A percentile compares a stretch with the other conserved stretches of the same genome.
These are phyloP conservation scores for Nannochloropsis oceanica DNA, from an alignment of 108 stramenopile genomes.

Conservation along the genomic window DNA sequence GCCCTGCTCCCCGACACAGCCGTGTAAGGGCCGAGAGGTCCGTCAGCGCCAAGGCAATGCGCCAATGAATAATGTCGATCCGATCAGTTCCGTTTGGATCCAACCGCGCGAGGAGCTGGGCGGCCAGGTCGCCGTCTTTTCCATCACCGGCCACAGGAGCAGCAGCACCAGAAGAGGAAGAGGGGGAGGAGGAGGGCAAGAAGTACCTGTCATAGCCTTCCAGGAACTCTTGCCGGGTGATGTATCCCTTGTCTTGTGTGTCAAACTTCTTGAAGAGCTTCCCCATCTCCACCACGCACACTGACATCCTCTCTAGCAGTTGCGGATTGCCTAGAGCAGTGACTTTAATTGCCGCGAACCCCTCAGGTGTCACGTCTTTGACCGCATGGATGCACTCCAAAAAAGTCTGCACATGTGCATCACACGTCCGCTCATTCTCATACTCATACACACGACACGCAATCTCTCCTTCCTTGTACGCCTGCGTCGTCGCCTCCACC, in stretches of 20 bases:
- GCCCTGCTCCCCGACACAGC: slow-evolving; percentile 38
- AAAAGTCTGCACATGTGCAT: slow-evolving; percentile 54
- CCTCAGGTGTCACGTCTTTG: slow-evolving; percentile 45
- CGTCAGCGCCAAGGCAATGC: background rate
- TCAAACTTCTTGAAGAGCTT: slow-evolving; percentile 42
- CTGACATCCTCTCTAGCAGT: slow-evolving; percentile 64
- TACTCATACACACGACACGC: slow-evolving; percentile 44
- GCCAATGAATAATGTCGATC: slow-evolving; percentile 16
- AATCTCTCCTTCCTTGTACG: background rate
- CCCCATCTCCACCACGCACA: slow-evolving; percentile 51
- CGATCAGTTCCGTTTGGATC: background rate
- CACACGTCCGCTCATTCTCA: slow-evolving; percentile 62
- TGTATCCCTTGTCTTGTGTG: slow-evolving; percentile 11
- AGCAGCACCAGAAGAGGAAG: background rate
- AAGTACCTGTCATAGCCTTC: slow-evolving; percentile 10
- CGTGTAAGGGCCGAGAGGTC: background rate
- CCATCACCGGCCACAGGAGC: background rate
- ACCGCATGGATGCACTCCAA: slow-evolving; percentile 62
- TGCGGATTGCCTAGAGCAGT: slow-evolving; percentile 82
- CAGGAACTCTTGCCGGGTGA: slow-evolving; percentile 25
- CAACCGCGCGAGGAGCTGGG: background rate
- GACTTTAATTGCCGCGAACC: slow-evolving; percentile 83
- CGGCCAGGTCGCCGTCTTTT: background rate
- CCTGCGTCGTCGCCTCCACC: background rate
- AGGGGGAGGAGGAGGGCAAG: background rate